A percentile compares a stretch with the other conserved stretches of the same genome.
Evolutionary conservation across 345 rosid genomes (phyloP).

Genomic region (Camelina sativa): DNA sequence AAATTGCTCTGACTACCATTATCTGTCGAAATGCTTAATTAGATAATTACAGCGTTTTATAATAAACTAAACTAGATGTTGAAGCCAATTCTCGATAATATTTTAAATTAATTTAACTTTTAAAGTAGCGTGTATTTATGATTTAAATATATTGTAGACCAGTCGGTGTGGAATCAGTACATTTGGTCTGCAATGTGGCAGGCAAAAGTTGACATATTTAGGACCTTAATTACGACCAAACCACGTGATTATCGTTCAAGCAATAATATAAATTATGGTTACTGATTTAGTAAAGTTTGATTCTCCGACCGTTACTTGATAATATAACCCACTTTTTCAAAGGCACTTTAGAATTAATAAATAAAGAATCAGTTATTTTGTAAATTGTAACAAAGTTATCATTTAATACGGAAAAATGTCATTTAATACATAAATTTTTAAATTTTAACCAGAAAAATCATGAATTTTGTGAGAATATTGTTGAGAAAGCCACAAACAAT

Average conservation of each 20-base stretch:
- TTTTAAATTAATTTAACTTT: not conserved
- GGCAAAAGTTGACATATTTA: slow-evolving; percentile 38
- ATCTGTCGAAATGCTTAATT: slow-evolving; percentile 11
- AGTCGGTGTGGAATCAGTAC: slow-evolving; percentile 31
- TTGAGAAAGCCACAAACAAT: too few relatives aligned
- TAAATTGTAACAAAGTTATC: too few relatives aligned
- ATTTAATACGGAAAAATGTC: too few relatives aligned
- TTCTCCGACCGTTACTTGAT: not conserved
- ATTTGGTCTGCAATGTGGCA: slow-evolving; percentile 35
- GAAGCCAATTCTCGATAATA: not conserved
- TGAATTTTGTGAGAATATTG: too few relatives aligned
- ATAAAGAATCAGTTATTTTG: not conserved
- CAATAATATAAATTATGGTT: too few relatives aligned
- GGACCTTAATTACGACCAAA: slow-evolving; percentile 32
- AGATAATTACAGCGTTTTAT: not conserved
- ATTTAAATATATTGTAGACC: slow-evolving; percentile 9
- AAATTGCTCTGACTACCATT: not conserved
- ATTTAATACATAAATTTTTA: too few relatives aligned
- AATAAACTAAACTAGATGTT: not conserved
- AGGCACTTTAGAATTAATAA: not conserved
- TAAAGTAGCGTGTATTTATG: not conserved
- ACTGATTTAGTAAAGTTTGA: slow-evolving; percentile 8
- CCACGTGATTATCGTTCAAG: slow-evolving; percentile 34
- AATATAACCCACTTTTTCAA: not conserved
- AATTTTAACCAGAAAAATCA: too few relatives aligned